Evolutionary conservation across 345 rosid species (phyloP).

Genomic region (Populus pruinosa): DNA sequence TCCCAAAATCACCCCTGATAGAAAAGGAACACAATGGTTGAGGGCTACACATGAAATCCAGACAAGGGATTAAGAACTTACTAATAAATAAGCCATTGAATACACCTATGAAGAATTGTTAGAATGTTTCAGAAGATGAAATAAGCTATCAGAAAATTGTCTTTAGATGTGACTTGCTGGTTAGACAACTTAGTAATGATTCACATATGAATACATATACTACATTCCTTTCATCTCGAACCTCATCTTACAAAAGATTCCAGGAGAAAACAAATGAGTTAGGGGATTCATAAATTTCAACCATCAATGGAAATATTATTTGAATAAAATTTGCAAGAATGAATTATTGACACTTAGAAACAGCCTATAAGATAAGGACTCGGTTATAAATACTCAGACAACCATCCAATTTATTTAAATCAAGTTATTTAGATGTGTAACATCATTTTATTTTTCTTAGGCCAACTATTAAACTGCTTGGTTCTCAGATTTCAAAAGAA

Average conservation of each 20-base stretch:
- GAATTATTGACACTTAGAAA: neutral
- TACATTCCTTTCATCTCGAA: neutral
- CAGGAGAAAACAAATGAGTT: neutral
- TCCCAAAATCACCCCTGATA: slow-evolving; percentile 96
- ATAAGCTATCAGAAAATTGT: neutral
- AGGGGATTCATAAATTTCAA: neutral
- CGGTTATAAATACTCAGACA: neutral
- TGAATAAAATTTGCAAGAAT: neutral
- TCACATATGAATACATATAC: too few species aligned
- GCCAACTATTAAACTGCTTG: neutral
- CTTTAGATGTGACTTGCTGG: too few species aligned
- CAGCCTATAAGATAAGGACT: neutral
- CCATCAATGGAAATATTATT: neutral
- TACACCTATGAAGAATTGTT: neutral
- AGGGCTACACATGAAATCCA: neutral
- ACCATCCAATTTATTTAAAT: neutral
- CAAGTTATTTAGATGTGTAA: neutral
- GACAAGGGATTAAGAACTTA: neutral
- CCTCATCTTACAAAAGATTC: neutral
- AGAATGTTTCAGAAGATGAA: neutral
- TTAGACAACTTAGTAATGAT: too few species aligned
- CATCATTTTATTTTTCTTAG: neutral
- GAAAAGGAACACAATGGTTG: neutral
- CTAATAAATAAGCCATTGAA: neutral
- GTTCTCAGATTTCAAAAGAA: neutral